Evolutionary conservation across 1,284 basidiomycete species (phyloP), one percentile per base, ranked within the genome.

Genomic region (Anthracocystis walkeri): DNA sequence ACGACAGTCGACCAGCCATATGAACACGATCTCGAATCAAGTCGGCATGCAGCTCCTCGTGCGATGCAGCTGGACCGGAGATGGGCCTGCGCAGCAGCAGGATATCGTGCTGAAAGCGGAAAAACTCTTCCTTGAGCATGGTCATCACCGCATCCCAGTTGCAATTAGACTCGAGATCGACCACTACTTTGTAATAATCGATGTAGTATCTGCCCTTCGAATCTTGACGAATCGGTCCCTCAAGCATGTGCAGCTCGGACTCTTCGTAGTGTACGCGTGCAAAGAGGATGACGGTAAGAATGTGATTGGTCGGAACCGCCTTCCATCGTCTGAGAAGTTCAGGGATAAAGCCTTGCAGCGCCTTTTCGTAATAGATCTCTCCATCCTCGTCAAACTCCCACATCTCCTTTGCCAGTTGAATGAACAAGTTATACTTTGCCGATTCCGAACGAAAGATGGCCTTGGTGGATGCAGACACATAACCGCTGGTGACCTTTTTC

Each of bases 321-420:
- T 75, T 92, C 91, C 67, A 90, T 3, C 69, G 69, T 69, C 62
- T 72, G 7, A 82, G 67, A 14, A 85, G 73, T 27, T 83, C 82
- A 1, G 84, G 83, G 12, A 84, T 73, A 64, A 83, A 86, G 84
- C 87, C 87, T 77, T 97, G 94, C 1, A 97, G 91, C 31, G 97
- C 92, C 87, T 99, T 98, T 86, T 98, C 96, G 81, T 94, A 94
- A 86, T 93, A 97, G 50, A 86, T 81, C 59, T 86, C 85, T 21
- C 97, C 97, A 78, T 98, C 96, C 56, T 94, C 94, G 60, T 95
- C 91, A 84, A 99, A 99, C 77, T 97, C 93, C 94, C 94, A 99
- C 69, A 97, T 90, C 85, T 99, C 97, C 57, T 91, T 90, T 81
- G 94, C 95, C 16, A 99, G 91, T 87, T 98, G 95, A 58, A 99